Evolutionary conservation across 495 filamentous ascomycete genomes (phyloP), one percentile per base, ranked within the genome.

Genomic region (Letharia lupina): DNA sequence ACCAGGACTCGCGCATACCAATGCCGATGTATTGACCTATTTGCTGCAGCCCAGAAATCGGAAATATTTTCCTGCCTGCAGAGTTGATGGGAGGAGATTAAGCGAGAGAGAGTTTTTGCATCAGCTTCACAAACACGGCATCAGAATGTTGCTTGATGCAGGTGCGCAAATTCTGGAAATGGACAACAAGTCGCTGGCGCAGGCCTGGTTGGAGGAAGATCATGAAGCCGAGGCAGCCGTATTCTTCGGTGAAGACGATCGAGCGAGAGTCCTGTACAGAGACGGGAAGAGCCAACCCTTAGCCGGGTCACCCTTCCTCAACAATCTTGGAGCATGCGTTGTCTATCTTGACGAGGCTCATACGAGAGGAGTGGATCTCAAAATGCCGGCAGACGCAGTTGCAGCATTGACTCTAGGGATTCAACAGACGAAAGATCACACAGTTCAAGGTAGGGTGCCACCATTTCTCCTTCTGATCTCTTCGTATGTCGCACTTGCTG

Each of bases 301-400:
- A 7, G 76, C 81, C 10, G 76, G 75, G 0, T 91, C 90, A 0
- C 79, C 88, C 0, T 93, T 84, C 70, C 70, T 77, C 0, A 75
- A 80, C 12, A 81, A 87, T 15, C 76, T 91, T 39, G 84, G 83
- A 15, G 67, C 73, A 0, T 93, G 88, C 68, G 75, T 90, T 0
- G 83, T 93, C 0, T 93, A 87, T 70, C 77, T 93, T 3, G 90
- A 92, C 60, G 84, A 94, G 67, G 83, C 83, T 0, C 90, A 94
- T 68, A 91, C 90, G 1, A 75, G 90, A 68, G 90, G 90, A 0
- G 89, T 84, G 1, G 89, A 93, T 70, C 69, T 94, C 12, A 86
- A 81, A 68, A 70, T 94, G 5, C 89, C 90, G 0, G 63, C 63
- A 0, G 20, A 77, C 16, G 86, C 84, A 64, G 74, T 83, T 16